Conservation (phyloP, 169 alveolate species). For the Toxoplasma gondii region DNA sequence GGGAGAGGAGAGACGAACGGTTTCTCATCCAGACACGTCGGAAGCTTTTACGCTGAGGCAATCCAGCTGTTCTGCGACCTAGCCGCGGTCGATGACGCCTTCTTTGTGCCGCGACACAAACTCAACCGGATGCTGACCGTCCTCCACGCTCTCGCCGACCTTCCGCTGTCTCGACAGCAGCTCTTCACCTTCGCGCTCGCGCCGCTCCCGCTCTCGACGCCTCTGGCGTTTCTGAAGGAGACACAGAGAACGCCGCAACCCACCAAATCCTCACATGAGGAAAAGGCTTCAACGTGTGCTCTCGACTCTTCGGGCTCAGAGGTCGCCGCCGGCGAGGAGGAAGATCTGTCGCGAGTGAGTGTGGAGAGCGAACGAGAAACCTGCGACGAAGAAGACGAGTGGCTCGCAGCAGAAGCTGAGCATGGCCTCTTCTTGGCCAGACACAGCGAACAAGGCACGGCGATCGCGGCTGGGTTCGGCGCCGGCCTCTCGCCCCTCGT, state of each 20-base stretch:
- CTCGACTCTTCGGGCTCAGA: not conserved
- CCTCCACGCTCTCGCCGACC: slow-evolving; percentile 3
- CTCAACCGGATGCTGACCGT: slow-evolving; percentile 32
- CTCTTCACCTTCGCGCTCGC: slow-evolving; percentile 33
- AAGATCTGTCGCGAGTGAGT: not conserved
- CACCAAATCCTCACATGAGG: not conserved
- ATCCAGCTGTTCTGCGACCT: slow-evolving; percentile 8
- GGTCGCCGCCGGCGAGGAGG: not conserved
- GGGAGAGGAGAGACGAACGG: not conserved
- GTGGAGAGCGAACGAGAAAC: not conserved
- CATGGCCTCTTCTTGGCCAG: not conserved
- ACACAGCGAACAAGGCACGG: not conserved
- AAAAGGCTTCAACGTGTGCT: not conserved
- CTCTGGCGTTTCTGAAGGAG: slow-evolving; percentile 7
- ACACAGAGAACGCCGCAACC: not conserved
- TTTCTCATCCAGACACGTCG: not conserved
- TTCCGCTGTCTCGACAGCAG: slow-evolving; percentile 28
- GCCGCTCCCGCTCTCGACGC: not conserved
- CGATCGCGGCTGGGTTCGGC: not conserved
- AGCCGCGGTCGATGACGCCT: not conserved
- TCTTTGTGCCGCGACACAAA: slow-evolving; percentile 21
- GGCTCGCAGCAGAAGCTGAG: not conserved
- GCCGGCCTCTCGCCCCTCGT: slow-evolving; percentile 46
- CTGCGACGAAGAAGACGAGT: not conserved
- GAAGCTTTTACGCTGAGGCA: not conserved